These are phyloP conservation scores for Cercophora scortea DNA, from an alignment of 495 filamentous ascomycete species.

Conservation along the genomic window DNA sequence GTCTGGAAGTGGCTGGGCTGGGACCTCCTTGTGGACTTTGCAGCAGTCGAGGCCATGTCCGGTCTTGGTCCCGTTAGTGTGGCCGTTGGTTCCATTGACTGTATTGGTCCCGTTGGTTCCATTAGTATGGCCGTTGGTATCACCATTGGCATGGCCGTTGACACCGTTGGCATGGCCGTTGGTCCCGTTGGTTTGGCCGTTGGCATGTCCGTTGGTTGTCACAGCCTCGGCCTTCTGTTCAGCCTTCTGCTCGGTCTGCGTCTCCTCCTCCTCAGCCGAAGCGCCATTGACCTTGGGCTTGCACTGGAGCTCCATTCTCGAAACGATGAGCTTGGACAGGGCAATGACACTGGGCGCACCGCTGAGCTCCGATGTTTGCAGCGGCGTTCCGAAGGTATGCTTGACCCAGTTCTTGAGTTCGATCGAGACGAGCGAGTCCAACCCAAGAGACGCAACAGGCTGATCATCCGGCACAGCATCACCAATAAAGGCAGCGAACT, in stretches of 20 bases:
- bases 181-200: neutral
- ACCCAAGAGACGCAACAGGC: neutral
- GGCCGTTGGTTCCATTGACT: neutral
- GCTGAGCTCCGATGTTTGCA: neutral
- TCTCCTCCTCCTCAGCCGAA: neutral
- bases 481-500: neutral
- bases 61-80: neutral
- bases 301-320: neutral
- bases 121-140: no score
- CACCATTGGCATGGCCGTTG: no score
- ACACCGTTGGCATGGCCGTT: no score
- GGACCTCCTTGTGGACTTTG: neutral
- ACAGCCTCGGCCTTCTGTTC: neutral
- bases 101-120: no score
- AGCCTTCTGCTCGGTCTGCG: neutral
- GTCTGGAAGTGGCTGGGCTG: neutral
- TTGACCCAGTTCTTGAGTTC: conserved; percentile 2
- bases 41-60: neutral
- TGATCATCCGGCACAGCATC: neutral
- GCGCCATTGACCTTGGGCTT: neutral
- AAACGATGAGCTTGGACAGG: neutral
- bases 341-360: neutral
- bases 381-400: neutral
- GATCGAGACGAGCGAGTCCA: conserved; percentile 1
- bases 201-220: neutral